phyloP scores from a whole-genome alignment of 352 stramenopile genomes.

The Pythium insidiosum region DNA sequence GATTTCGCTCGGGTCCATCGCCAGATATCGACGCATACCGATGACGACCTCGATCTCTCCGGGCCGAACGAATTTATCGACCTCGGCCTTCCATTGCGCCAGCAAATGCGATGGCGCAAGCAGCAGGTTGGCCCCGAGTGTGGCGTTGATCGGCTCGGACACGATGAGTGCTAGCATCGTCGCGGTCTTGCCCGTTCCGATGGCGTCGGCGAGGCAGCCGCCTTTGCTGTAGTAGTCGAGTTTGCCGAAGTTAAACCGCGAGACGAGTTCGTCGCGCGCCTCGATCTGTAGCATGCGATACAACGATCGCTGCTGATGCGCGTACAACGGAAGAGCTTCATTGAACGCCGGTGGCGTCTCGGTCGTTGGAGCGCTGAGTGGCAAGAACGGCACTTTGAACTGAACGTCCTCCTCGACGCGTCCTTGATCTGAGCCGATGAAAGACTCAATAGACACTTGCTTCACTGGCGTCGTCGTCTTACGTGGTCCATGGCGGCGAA shows the following conservation, averaged over 20 bases:
- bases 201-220: slow-evolving; percentile 64
- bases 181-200: too few relatives aligned
- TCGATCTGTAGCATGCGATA: slow-evolving; percentile 83
- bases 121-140: too few relatives aligned
- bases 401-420: slow-evolving; percentile 46
- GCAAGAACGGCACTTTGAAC: slow-evolving; percentile 81
- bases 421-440: slow-evolving; percentile 24
- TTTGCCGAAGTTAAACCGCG: slow-evolving; percentile 68
- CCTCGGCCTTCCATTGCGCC: slow-evolving; percentile 71
- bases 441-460: slow-evolving; percentile 49
- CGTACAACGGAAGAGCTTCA: slow-evolving; percentile 39
- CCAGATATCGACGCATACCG: slow-evolving; percentile 45
- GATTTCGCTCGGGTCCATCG: slow-evolving; percentile 28
- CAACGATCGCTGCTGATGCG: slow-evolving; percentile 75
- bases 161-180: slow-evolving; percentile 73
- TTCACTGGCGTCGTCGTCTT: slow-evolving; percentile 15
- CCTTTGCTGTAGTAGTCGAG: slow-evolving; percentile 64
- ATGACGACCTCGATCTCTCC: slow-evolving; percentile 70
- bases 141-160: slow-evolving; percentile 43
- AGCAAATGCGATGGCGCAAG: slow-evolving; percentile 74
- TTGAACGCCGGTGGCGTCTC: slow-evolving; percentile 50
- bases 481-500: too few relatives aligned
- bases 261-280: slow-evolving; percentile 44
- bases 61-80: slow-evolving; percentile 60
- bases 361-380: slow-evolving; percentile 54